These are phyloP conservation scores for Phaeomoniella chlamydospora DNA, from an alignment of 2,329 filamentous ascomycete genomes.

Conservation along the genomic window DNA sequence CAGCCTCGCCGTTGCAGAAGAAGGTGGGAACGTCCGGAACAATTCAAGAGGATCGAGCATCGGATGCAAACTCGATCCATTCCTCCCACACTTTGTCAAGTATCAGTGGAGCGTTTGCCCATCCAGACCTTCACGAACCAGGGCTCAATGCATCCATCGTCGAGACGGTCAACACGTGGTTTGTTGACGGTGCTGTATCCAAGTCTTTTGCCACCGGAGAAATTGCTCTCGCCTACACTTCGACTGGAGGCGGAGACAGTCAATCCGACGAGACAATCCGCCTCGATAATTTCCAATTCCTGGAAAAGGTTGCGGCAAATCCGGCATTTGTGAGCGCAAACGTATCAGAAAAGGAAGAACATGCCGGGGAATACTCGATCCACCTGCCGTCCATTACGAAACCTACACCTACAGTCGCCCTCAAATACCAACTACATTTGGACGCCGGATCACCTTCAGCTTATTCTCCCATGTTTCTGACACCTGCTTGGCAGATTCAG, in stretches of 20 bases:
- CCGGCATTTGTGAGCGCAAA: constrained; percentile 56
- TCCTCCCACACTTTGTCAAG: constrained; percentile 69
- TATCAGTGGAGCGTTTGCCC: constrained; percentile 53
- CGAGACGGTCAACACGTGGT: constrained; percentile 76
- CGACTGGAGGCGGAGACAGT: constrained; percentile 23
- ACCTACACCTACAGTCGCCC: constrained; percentile 55
- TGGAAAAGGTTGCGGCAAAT: constrained; percentile 90
- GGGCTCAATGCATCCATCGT: constrained; percentile 82
- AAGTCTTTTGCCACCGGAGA: constrained; percentile 70
- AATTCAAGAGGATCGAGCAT: constrained; percentile 51
- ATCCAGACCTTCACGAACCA: constrained; percentile 65
- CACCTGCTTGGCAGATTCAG: constrained; percentile 69
- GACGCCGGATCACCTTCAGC: constrained; percentile 40
- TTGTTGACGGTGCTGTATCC: constrained; percentile 58
- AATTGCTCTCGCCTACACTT: constrained; percentile 72
- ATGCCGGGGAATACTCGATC: constrained; percentile 66
- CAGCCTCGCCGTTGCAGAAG: constrained; percentile 11
- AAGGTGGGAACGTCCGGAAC: constrained; percentile 34
- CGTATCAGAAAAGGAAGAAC: constrained; percentile 20
- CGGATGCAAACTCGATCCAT: constrained; percentile 82
- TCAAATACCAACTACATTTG: constrained; percentile 80
- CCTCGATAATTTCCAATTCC: constrained; percentile 71
- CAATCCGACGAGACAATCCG: constrained; percentile 50
- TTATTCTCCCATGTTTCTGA: constrained; percentile 60
- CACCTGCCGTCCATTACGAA: constrained; percentile 57